phyloP scores from a whole-genome alignment of 352 stramenopile genomes.

The Phytophthora hybrid region DNA sequence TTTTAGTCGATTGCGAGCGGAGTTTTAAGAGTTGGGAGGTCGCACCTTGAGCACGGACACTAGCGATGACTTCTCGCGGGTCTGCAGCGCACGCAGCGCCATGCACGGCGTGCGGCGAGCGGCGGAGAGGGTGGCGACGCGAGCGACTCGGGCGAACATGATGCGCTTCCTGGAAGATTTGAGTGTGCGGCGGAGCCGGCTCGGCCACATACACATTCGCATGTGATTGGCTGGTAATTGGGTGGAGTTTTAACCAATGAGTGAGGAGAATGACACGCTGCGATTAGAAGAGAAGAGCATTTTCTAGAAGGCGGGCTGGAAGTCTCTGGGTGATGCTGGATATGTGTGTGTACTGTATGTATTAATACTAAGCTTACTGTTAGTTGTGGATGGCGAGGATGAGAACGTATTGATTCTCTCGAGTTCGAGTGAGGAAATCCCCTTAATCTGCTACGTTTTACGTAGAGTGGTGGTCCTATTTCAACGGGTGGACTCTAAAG shows the following conservation, averaged over 20 bases:
- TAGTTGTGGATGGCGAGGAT: slow-evolving; percentile 34
- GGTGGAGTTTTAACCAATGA: slow-evolving; percentile 24
- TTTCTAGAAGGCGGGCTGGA: slow-evolving; percentile 27
- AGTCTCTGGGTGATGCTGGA: background rate
- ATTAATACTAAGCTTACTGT: no score
- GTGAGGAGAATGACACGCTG: background rate
- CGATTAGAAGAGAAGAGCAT: slow-evolving; percentile 6
- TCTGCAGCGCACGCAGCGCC: slow-evolving; percentile 50
- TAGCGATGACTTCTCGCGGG: slow-evolving; percentile 59
- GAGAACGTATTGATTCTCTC: slow-evolving; percentile 34
- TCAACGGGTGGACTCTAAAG: slow-evolving; percentile 28
- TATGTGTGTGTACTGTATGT: background rate
- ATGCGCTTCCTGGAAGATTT: slow-evolving; percentile 34
- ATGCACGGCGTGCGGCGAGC: slow-evolving; percentile 40
- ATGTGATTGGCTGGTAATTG: slow-evolving; percentile 26
- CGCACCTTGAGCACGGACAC: slow-evolving; percentile 32
- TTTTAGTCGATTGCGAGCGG: background rate
- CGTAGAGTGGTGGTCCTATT: background rate
- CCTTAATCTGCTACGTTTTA: slow-evolving; percentile 10
- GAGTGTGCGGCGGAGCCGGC: slow-evolving; percentile 18
- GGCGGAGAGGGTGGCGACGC: slow-evolving; percentile 39
- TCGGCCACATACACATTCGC: slow-evolving; percentile 34
- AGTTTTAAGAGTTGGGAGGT: background rate
- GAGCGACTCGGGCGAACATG: slow-evolving; percentile 61
- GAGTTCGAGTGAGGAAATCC: slow-evolving; percentile 33